Evolutionary conservation across 495 filamentous ascomycete genomes (phyloP), one percentile per base, ranked within the genome.

Genomic region (Thozetella sp.): DNA sequence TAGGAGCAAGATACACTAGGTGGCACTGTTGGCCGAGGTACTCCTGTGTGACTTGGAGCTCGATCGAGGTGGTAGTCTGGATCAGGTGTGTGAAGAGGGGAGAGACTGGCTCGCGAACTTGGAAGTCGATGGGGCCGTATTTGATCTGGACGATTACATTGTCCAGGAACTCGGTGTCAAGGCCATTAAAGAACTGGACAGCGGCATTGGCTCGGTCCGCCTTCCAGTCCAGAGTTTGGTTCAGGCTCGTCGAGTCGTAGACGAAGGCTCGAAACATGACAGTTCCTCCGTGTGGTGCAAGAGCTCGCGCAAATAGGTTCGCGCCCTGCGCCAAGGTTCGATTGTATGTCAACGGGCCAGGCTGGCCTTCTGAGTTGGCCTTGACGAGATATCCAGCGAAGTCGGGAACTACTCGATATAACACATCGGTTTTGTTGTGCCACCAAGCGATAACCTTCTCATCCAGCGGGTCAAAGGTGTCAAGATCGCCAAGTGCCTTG

Each of bases 221-320:
- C 55, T 78, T 87, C 87, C 87, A 90, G 61, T 82, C 75, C 0
- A 72, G 43, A n/a, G 43, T 71, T 63, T 88, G 79, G 62, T 85
- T 78, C 26, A 84, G 74, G 43, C 54, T 68, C 67, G 55, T 80
- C 71, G 43, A 48, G 69, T 92, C 80, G 69, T 92, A 92, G 2
- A 92, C 88, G 59, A 92, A 92, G 9, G 88, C 87, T 2, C 89
- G 84, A 76, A 87, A 92, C 80, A 92, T 85, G 52, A 90, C 78
- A 51, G 90, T 76, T 27, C 88, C 89, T 15, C 84, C 85, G 62
- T 90, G 72, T 0, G 83, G 85, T 58, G 86, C 69, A 1, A 86
- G 65, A 0, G 86, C 79, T 50, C 73, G 78, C 6, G 87, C 89
- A 60, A 92, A 91, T 40, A 92, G 67, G 63, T 92, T 92, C n/a